Evolutionary conservation across 768 basidiomycete species (phyloP), one percentile per base, ranked within the genome.

Genomic region (Terana coerulea): DNA sequence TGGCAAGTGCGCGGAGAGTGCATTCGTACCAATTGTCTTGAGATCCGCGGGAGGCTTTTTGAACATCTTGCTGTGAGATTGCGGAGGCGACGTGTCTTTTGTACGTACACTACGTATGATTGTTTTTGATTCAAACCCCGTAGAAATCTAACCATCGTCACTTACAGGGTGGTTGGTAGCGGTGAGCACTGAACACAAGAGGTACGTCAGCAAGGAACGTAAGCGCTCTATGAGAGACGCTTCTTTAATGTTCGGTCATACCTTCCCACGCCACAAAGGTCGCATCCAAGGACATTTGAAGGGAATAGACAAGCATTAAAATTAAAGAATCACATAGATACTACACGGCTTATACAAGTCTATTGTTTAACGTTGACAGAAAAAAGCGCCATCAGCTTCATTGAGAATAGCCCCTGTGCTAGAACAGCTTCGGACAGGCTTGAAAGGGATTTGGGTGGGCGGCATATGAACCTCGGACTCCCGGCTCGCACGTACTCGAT

Each of bases 1-100:
- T 24, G 19, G 8, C 28, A 45, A 1, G 2, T n/a, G n/a, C 14
- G 11, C 37, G 2, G 24, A 30, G 1, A 36, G 4, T 34, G 5
- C 4, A 46, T 28, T 42, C 52, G 10, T 54, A 73, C 77, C 78
- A 31, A 83, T 85, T 0, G 86, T 89, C 64, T 91, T 91, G 47
- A 81, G 60, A 52, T 79, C 80, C 44, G 77, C 73, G 6, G 84
- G 64, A 9, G 86, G 81, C 67, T 88, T 91, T 65, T 91, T 90
- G 78, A 91, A 91, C 88, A 89, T 88, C 21, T 2, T 6, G 12
- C 10, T 19, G 8, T 9, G 10, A 19, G 9, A 8, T 17, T 17
- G 10, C 10, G 19, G 8, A 8, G 24, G n/a, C 19, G n/a, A 40
- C 8, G 24, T 9, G 39, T 9, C 24, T 17, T 15, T 9, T 40